phyloP scores from a whole-genome alignment of 495 filamentous ascomycete genomes.

The Letharia lupina region DNA sequence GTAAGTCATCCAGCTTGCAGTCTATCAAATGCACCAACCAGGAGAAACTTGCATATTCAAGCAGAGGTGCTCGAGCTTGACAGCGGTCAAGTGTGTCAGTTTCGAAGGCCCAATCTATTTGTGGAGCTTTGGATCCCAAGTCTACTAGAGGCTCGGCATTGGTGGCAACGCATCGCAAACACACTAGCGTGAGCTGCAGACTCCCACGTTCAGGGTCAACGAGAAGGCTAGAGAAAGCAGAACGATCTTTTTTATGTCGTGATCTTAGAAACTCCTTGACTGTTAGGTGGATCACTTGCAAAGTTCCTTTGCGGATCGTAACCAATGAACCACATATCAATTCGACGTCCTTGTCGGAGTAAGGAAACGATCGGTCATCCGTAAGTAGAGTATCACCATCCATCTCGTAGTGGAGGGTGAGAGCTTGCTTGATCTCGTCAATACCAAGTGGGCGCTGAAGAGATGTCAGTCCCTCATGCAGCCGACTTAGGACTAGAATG shows the following conservation, averaged over 20 bases:
- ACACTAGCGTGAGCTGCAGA: constrained; percentile 4
- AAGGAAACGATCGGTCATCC: constrained; percentile 8
- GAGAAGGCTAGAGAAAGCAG: not conserved
- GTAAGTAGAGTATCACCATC: constrained; percentile 6
- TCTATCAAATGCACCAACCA: constrained; percentile 5
- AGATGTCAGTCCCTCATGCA: not conserved
- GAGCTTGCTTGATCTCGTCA: not conserved
- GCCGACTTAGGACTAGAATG: too few species aligned
- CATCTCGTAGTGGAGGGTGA: not conserved
- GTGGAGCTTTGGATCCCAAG: not conserved
- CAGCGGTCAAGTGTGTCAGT: not conserved
- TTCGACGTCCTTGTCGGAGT: constrained; percentile 12
- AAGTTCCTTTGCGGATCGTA: not conserved
- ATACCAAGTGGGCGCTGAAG: not conserved
- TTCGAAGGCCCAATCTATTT: not conserved
- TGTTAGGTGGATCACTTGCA: constrained; percentile 9
- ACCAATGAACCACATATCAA: constrained; percentile 8
- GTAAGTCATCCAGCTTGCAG: not conserved
- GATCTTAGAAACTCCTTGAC: constrained; percentile 10
- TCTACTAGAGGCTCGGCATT: constrained; percentile 1
- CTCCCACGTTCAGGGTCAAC: not conserved
- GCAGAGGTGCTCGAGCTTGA: not conserved
- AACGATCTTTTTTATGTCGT: not conserved
- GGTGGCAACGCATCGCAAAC: not conserved
- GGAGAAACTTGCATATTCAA: constrained; percentile 3